Evolutionary conservation across 371 early-diverging fungal species (phyloP), one percentile per base, ranked within the genome.

Genomic region (Furculomyces boomerangus): DNA sequence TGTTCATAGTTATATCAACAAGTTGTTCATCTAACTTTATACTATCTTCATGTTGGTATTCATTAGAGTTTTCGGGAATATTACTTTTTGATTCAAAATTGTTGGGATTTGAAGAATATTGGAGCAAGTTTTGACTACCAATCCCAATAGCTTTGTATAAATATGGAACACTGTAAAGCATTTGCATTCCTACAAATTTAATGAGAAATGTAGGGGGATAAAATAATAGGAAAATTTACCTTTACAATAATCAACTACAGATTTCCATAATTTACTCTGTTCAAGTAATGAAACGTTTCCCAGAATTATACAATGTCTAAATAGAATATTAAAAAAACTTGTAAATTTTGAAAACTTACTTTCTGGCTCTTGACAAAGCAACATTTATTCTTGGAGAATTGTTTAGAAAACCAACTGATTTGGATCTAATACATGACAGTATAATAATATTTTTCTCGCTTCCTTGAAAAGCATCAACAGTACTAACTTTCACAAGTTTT

Each of bases 401-500:
- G 22, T 61, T 58, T 13, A 59, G 58, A 37, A 72, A 72, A 2
- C 72, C 70, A 14, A 71, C 54, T 40, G 57, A 60, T 10, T 60
- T 58, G 1, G 64, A 74, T 28, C 80, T 67, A 7, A 79, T 79
- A 8, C 76, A 74, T 13, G 78, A 74, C 8, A 86, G 57, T 22
- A 86, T 57, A 55, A 86, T 80, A 29, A 84, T 65, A 5, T 73
- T 68, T 55, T 78, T 80, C 59, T 86, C 87, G 20, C 79, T 74
- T 0, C 87, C 87, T 63, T 86, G 81, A 65, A 83, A 86, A 3
- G 84, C 80, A 62, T 86, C 87, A 2, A 84, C 82, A 0, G 86
- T 86, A 45, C 77, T 74, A 10, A 76, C 71, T 44, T 66, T 62
- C 32, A 69, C 60, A 18, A 57, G 30, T 10, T 30, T 29, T 7